Base-by-base conservation (phyloP, 2,329 filamentous ascomycete species). In the Reticulascus tulasneorum region DNA sequence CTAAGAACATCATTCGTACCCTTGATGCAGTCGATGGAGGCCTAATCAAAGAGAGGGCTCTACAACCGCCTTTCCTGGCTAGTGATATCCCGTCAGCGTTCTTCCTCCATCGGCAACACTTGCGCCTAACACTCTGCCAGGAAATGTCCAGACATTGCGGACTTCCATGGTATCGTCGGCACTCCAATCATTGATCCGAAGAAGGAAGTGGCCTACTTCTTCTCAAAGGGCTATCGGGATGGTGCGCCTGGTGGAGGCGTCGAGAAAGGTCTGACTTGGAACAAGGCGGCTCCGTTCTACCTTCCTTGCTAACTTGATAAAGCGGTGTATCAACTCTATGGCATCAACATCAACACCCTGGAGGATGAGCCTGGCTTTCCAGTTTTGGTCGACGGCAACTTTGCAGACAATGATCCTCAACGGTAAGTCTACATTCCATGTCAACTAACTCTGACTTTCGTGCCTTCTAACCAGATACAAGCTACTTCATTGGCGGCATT, bases 401-500 rank as follows among this genome's bases (percentile, higher is more conserved):
- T 54, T 16, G 63, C 66, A n/a, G 64, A 68, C 34, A 71, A 71
- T 39, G 66, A 70, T 41, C 47, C 53, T 8, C n/a, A n/a, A n/a
- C n/a, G n/a, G n/a, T n/a, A n/a, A n/a, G n/a, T n/a, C n/a, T n/a
- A n/a, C n/a, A n/a, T n/a, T n/a, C n/a, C n/a, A n/a, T n/a, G n/a
- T n/a, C n/a, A n/a, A n/a, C n/a, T n/a, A n/a, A n/a, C n/a, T n/a
- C n/a, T n/a, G n/a, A n/a, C n/a, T n/a, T n/a, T n/a, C n/a, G n/a
- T n/a, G n/a, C n/a, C n/a, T n/a, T n/a, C n/a, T n/a, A n/a, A n/a
- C n/a, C n/a, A n/a, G n/a, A n/a, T n/a, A 48, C 56, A 2, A 60
- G 63, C 38, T 67, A 64, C 25, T 70, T 71, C 44, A 51, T 67
- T 23, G 66, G 66, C 6, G 69, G 69, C 2, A 58, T 63, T 5